phyloP scores from a whole-genome alignment of 768 basidiomycete species.

The Podaxis sp. region DNA sequence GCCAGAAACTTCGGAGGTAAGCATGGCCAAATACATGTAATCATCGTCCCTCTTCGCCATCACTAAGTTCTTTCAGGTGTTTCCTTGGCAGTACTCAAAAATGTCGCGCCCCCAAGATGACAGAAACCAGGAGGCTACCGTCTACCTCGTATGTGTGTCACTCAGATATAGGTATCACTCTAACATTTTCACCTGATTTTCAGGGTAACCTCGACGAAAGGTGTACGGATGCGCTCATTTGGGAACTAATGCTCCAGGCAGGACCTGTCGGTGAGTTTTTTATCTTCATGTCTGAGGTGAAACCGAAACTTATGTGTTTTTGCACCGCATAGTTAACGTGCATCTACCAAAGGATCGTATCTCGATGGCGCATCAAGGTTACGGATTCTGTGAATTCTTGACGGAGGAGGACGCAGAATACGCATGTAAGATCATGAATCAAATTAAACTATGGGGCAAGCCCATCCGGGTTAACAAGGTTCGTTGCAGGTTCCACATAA shows the following conservation, averaged over 20 bases:
- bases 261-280: conserved; percentile 86
- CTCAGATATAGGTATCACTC: neutral
- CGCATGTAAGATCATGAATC: conserved; percentile 99
- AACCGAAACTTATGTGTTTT: neutral
- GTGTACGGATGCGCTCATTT: conserved; percentile 89
- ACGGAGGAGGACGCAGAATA: conserved; percentile 99
- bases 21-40: neutral
- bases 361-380: conserved; percentile 97
- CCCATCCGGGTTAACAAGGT: conserved; percentile 99
- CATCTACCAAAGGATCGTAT: conserved; percentile 98
- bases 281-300: neutral
- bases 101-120: conserved; percentile 82
- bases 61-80: neutral
- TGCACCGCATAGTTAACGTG: conserved; percentile 71
- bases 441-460: conserved; percentile 98
- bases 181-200: conserved; percentile 5
- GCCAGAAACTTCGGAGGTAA: neutral
- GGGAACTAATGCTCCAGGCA: conserved; percentile 99
- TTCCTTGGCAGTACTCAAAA: neutral
- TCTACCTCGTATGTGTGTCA: conserved; percentile 61
- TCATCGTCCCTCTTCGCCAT: neutral
- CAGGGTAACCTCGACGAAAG: conserved; percentile 98
- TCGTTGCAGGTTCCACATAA: conserved; percentile 28
- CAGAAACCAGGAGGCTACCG: conserved; percentile 89
- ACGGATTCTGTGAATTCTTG: conserved; percentile 99